Evolutionary conservation across 2,329 filamentous ascomycete genomes (phyloP).

Genomic region (Pyrenochaeta sp.): DNA sequence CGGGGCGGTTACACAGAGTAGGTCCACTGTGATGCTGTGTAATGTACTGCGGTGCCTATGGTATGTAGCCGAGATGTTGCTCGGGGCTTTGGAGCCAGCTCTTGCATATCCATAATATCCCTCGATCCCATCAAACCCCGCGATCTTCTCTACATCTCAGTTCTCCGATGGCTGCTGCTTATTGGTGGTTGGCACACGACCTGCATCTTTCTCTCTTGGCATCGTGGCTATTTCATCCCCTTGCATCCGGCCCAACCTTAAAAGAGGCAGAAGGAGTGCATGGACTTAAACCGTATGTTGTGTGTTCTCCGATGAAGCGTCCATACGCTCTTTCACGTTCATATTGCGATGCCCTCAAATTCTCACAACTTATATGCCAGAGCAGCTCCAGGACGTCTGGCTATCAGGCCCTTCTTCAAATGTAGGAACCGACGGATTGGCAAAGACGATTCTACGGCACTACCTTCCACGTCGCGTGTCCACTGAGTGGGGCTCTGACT

Average conservation of each 20-base stretch:
- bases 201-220: constrained; percentile 14
- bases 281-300: constrained; percentile 10
- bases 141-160: constrained; percentile 5
- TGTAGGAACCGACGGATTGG: background rate
- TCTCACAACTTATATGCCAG: background rate
- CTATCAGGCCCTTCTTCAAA: background rate
- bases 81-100: constrained; percentile 12
- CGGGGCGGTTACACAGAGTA: constrained; percentile 23
- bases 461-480: too few species aligned
- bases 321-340: background rate
- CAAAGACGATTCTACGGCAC: background rate
- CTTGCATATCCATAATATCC: constrained; percentile 16
- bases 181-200: constrained; percentile 14
- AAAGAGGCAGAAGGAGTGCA: constrained; percentile 12
- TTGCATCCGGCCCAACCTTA: constrained; percentile 15
- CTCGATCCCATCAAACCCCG: constrained; percentile 12
- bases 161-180: constrained; percentile 9
- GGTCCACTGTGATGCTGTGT: constrained; percentile 18
- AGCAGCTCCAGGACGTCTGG: background rate
- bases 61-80: constrained; percentile 31
- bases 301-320: constrained; percentile 1
- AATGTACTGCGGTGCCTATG: constrained; percentile 29
- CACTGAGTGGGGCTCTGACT: too few species aligned
- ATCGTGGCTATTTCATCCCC: constrained; percentile 16
- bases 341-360: background rate